Evolutionary conservation across 108 stramenopile genomes (phyloP).

Genomic region (Discostella stelligeroides): DNA sequence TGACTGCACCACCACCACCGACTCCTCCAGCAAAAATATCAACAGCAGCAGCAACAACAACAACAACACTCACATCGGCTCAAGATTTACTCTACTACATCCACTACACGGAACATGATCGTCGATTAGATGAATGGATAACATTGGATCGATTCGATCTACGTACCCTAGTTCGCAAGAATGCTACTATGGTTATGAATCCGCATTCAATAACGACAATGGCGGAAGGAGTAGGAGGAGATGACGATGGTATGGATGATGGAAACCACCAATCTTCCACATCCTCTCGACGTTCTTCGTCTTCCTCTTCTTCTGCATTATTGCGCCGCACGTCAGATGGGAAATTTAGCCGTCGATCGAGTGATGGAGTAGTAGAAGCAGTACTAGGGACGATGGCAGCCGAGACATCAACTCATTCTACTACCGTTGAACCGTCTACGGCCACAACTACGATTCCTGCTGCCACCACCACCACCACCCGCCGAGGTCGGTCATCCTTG

Average conservation of each 20-base stretch:
- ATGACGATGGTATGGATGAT: not conserved
- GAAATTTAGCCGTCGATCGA: slow-evolving; percentile 18
- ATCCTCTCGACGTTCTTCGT: slow-evolving; percentile 10
- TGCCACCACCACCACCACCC: not conserved
- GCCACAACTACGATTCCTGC: not conserved
- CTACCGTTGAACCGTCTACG: no score
- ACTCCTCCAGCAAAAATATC: no score
- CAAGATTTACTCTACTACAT: slow-evolving; percentile 79
- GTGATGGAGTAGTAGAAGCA: not conserved
- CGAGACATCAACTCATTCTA: no score
- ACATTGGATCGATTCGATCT: slow-evolving; percentile 62
- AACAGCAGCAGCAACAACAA: not conserved
- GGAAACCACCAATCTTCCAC: no score
- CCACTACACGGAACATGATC: slow-evolving; percentile 84
- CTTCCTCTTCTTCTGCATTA: slow-evolving; percentile 7
- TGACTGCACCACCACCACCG: not conserved
- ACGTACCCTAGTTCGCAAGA: slow-evolving; percentile 52
- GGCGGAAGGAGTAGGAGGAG: no score
- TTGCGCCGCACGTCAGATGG: slow-evolving; percentile 7
- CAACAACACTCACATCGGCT: slow-evolving; percentile 19
- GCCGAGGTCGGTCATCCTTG: not conserved
- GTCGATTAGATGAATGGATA: slow-evolving; percentile 91
- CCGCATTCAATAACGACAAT: no score
- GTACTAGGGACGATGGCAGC: no score
- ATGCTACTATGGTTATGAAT: no score